Percentiles rank a stretch among this genome's conserved stretches.
phyloP scores from a whole-genome alignment of 805 yeast genomes.

The Priceomyces carsonii region DNA sequence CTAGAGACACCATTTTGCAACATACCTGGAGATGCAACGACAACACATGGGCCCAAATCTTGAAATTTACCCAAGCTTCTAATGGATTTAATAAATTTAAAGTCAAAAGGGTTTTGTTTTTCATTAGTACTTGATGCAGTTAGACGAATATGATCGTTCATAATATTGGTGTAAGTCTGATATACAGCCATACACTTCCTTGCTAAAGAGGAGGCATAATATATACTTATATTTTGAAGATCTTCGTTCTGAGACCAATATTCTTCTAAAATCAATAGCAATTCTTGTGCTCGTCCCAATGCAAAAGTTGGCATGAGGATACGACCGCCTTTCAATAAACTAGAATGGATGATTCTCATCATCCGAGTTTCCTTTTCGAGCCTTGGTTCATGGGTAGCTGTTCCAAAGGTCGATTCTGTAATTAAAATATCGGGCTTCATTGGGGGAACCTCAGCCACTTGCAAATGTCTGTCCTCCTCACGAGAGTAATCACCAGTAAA shows the following conservation, averaged over 20 bases:
- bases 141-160: constrained; percentile 89
- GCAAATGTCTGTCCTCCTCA: constrained; percentile 93
- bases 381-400: constrained; percentile 94
- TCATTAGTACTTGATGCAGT: constrained; percentile 45
- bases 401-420: constrained; percentile 96
- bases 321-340: constrained; percentile 85
- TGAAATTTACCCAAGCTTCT: constrained; percentile 81
- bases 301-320: constrained; percentile 94
- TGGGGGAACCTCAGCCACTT: constrained; percentile 93
- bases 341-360: constrained; percentile 79
- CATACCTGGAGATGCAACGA: constrained; percentile 98
- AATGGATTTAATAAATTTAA: constrained; percentile 79
- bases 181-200: constrained; percentile 96
- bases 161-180: constrained; percentile 94
- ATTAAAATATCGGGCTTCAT: constrained; percentile 83
- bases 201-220: constrained; percentile 91
- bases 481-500: constrained; percentile 98
- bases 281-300: constrained; percentile 94
- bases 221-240: constrained; percentile 77
- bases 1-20: constrained; percentile 93
- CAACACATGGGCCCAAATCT: constrained; percentile 94
- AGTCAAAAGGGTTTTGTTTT: constrained; percentile 77
- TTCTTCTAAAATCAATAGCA: constrained; percentile 86
- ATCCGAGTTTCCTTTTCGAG: constrained; percentile 79
- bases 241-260: constrained; percentile 89